Conservation (phyloP, 1,284 basidiomycete species). For the Thecaphora thlaspeos region DNA sequence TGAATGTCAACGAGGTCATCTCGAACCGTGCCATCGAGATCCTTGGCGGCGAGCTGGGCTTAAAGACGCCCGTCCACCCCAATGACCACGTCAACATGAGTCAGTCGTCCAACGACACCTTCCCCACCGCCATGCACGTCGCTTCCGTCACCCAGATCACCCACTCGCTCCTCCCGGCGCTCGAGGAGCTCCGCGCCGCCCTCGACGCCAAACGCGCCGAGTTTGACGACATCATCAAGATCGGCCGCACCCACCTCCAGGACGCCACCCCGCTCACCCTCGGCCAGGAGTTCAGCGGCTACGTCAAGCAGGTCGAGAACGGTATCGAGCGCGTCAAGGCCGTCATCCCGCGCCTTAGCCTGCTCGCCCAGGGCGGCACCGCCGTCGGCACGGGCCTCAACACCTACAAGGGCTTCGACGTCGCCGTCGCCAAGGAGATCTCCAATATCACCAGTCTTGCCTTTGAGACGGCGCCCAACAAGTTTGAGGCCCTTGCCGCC, state of each 20-base stretch:
- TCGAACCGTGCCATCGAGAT: constrained; percentile 97
- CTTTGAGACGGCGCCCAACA: constrained; percentile 97
- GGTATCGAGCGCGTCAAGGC: constrained; percentile 82
- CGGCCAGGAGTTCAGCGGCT: constrained; percentile 98
- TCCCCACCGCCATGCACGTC: constrained; percentile 99
- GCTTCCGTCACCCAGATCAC: constrained; percentile 89
- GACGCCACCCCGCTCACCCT: constrained; percentile 97
- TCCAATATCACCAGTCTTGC: constrained; percentile 84
- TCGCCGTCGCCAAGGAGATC: constrained; percentile 88
- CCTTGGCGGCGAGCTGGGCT: constrained; percentile 90
- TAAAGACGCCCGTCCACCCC: constrained; percentile 96
- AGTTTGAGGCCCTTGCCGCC: constrained; percentile 96
- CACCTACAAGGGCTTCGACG: constrained; percentile 94
- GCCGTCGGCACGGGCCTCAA: constrained; percentile 96
- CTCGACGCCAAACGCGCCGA: constrained; percentile 75
- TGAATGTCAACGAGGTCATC: constrained; percentile 99
- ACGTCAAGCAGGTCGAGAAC: constrained; percentile 90
- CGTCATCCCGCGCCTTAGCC: constrained; percentile 80
- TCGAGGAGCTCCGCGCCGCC: constrained; percentile 78
- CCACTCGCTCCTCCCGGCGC: constrained; percentile 77
- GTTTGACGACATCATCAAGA: constrained; percentile 76
- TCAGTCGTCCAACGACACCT: constrained; percentile 98
- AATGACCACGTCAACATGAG: constrained; percentile 99
- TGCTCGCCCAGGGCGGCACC: constrained; percentile 95
- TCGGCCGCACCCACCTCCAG: constrained; percentile 93